phyloP scores from a whole-genome alignment of 2,329 filamentous ascomycete genomes.

The Fusarium napiforme region DNA sequence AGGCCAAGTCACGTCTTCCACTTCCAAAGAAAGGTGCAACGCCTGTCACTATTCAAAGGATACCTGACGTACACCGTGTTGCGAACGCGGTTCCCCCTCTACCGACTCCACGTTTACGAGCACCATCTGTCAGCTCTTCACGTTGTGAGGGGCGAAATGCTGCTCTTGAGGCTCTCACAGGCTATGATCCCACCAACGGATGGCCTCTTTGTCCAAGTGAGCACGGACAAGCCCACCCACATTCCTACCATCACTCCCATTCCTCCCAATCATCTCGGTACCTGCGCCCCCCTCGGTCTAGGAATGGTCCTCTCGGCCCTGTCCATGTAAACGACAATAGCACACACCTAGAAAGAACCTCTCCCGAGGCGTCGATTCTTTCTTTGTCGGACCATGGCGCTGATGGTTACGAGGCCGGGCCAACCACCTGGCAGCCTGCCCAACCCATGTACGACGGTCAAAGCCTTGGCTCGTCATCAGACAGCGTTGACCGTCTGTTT shows the following conservation, averaged over 20 bases:
- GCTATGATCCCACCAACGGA: slow-evolving; percentile 39
- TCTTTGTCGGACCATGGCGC: slow-evolving; percentile 41
- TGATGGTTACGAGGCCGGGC: slow-evolving; percentile 20
- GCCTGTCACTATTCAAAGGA: slow-evolving; percentile 49
- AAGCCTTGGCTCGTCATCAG: slow-evolving; percentile 43
- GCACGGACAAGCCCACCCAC: slow-evolving; percentile 34
- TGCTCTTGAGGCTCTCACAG: slow-evolving; percentile 45
- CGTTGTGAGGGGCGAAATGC: slow-evolving; percentile 54
- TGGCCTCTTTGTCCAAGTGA: slow-evolving; percentile 51
- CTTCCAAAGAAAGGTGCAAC: slow-evolving; percentile 29
- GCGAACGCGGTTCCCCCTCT: slow-evolving; percentile 52
- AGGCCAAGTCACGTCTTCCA: slow-evolving; percentile 40
- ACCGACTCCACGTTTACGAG: slow-evolving; percentile 52
- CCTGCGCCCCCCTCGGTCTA: slow-evolving; percentile 37
- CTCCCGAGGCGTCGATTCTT: slow-evolving; percentile 27
- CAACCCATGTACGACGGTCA: slow-evolving; percentile 30
- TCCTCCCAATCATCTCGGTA: slow-evolving; percentile 25
- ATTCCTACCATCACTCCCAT: slow-evolving; percentile 35
- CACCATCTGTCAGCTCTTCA: slow-evolving; percentile 57
- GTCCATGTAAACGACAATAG: slow-evolving; percentile 8
- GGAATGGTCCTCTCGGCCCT: slow-evolving; percentile 26
- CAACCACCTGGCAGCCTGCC: slow-evolving; percentile 18
- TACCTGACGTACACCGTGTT: slow-evolving; percentile 54
- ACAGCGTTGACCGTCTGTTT: slow-evolving; percentile 59
- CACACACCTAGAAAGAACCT: slow-evolving; percentile 5